Percentiles rank a stretch among this genome's conserved stretches.
phyloP scores from a whole-genome alignment of 306 rosid genomes.

The Ormosia emarginata region DNA sequence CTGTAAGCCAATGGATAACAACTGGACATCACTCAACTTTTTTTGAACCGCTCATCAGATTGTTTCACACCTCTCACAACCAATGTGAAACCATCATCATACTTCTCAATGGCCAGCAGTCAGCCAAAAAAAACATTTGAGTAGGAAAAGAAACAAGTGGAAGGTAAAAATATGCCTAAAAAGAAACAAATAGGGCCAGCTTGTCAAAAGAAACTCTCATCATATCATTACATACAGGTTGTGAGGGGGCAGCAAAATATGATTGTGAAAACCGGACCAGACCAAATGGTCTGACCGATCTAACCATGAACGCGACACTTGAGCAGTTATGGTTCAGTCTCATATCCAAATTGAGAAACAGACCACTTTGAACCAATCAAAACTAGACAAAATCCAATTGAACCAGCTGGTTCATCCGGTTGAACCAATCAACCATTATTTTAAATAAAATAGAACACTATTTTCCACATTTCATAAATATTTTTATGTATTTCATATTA shows the following conservation, averaged over 20 bases:
- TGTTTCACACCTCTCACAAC: neutral
- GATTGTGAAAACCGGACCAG: neutral
- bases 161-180: neutral
- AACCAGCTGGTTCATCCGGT: neutral
- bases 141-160: neutral
- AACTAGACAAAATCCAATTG: neutral
- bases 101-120: neutral
- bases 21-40: neutral
- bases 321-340: neutral
- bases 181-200: neutral
- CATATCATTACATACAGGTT: neutral
- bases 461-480: neutral
- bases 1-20: neutral
- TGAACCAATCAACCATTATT: slow-evolving; percentile 8
- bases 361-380: neutral
- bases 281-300: neutral
- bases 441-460: neutral
- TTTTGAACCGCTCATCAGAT: neutral
- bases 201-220: neutral
- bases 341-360: neutral
- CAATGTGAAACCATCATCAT: neutral
- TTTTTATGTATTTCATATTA: neutral
- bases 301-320: neutral
- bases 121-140: neutral
- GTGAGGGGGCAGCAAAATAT: neutral